Conservation (phyloP, 2,329 filamentous ascomycete species). For the Alternaria ventricosa region DNA sequence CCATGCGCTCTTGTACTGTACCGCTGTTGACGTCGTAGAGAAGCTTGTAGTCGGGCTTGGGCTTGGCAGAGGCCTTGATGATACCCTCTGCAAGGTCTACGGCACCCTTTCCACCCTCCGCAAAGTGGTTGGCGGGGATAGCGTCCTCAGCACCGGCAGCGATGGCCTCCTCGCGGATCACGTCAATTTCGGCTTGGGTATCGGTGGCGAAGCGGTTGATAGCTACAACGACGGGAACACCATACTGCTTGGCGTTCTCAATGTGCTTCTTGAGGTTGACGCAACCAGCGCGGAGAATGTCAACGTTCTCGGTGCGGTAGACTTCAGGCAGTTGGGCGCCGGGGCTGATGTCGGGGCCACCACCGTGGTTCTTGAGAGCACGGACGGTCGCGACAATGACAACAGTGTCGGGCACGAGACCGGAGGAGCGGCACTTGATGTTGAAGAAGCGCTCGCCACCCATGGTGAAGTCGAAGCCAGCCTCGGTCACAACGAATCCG, state of each 20-base stretch:
- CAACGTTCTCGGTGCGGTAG: slow-evolving; percentile 92
- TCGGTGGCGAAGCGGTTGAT: slow-evolving; percentile 98
- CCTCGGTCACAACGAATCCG: slow-evolving; percentile 94
- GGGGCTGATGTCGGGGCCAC: slow-evolving; percentile 89
- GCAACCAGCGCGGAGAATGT: slow-evolving; percentile 87
- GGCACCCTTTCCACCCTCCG: slow-evolving; percentile 89
- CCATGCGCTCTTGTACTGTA: slow-evolving; percentile 85
- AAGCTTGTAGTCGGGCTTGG: slow-evolving; percentile 78
- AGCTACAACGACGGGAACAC: slow-evolving; percentile 91
- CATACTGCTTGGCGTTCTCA: slow-evolving; percentile 84
- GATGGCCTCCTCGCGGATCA: slow-evolving; percentile 88
- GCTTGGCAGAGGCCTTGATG: slow-evolving; percentile 79
- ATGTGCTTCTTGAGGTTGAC: slow-evolving; percentile 97
- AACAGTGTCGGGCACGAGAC: slow-evolving; percentile 89
- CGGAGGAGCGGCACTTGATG: slow-evolving; percentile 97
- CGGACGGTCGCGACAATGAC: slow-evolving; percentile 95
- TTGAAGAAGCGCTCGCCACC: slow-evolving; percentile 99
- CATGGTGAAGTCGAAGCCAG: slow-evolving; percentile 99
- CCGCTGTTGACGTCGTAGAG: slow-evolving; percentile 76
- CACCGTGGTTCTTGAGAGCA: slow-evolving; percentile 95
- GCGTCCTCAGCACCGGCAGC: slow-evolving; percentile 93
- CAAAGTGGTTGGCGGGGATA: slow-evolving; percentile 95
- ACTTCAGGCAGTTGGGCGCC: slow-evolving; percentile 85
- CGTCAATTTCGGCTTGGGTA: slow-evolving; percentile 87
- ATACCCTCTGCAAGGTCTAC: slow-evolving; percentile 87